These are phyloP conservation scores for Populus trichocarpa DNA, from an alignment of 441 rosid genomes.

Conservation along the genomic window DNA sequence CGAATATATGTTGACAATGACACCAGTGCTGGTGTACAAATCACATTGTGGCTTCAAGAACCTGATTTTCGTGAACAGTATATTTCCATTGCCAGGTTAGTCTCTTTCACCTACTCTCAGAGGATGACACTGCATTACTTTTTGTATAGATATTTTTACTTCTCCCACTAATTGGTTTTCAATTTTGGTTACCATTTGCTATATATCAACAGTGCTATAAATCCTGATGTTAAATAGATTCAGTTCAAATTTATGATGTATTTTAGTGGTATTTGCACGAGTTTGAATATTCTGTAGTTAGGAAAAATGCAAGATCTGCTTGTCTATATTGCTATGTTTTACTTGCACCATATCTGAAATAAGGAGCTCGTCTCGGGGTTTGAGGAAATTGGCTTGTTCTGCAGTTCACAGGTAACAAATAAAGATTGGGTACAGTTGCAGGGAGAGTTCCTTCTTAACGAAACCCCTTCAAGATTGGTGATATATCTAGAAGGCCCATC, in stretches of 20 bases:
- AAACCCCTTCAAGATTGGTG: slow-evolving; percentile 52
- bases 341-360: neutral
- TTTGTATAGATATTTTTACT: neutral
- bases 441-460: slow-evolving; percentile 73
- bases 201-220: neutral
- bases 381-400: neutral
- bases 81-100: slow-evolving; percentile 48
- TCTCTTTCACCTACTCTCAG: neutral
- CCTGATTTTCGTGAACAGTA: slow-evolving; percentile 68
- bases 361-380: neutral
- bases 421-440: slow-evolving; percentile 65
- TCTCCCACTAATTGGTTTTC: neutral
- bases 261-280: neutral
- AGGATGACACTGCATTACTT: neutral
- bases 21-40: slow-evolving; percentile 45
- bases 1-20: slow-evolving; percentile 56
- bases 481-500: slow-evolving; percentile 85
- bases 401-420: slow-evolving; percentile 67
- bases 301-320: neutral
- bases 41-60: slow-evolving; percentile 73
- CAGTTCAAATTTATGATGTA: neutral
- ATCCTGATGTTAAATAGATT: neutral
- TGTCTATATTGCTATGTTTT: neutral
- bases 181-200: neutral
- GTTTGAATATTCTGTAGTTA: neutral